Base-by-base conservation (phyloP, 768 basidiomycete genomes). In the Crucibulum laeve region DNA sequence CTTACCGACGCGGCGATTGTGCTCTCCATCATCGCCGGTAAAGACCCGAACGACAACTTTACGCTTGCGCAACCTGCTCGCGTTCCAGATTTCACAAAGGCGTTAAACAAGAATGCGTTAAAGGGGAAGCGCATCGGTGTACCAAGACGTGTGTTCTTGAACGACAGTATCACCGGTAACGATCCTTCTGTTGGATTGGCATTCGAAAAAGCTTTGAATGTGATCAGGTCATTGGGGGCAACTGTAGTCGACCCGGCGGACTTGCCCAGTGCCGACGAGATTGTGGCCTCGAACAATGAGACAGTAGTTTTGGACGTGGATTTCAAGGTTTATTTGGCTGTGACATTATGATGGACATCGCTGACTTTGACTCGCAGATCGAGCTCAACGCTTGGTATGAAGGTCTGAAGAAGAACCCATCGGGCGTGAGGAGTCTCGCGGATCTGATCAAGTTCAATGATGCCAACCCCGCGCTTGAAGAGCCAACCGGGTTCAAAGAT, bases 161-260 rank as follows among this genome's bases (percentile, higher is more conserved):
- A 68, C 38, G 53, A 60, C 28, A 57, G 51, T 5, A 53, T 64
- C 21, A 59, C 57, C 35, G 61, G 63, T 5, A 60, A 62, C 22
- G 60, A 69, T 36, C 60, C 61, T 0, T 64, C 60, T 11, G 54
- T 76, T 11, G 53, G 51, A 18, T 50, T 66, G 3, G 70, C 61
- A 1, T 76, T 76, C 41, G 64, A 72, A 30, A 28, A 60, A 23
- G 70, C 72, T 0, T 51, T 77, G 32, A 24, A 51, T 11, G 64
- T 62, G 0, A 58, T 78, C 8, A 53, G 59, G 25, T 47, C 48
- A 3, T 60, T 77, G 1, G 76, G 76, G 1, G 74, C 74, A 1
- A 70, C 73, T 1, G 64, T 86, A 3, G 67, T 84, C 5, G 82
- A 86, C 52, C 79, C 81, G 1, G 77, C 80, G 1, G 78, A 84